These are phyloP conservation scores for Collybia sp. DNA, from an alignment of 768 basidiomycete genomes.

Conservation along the genomic window DNA sequence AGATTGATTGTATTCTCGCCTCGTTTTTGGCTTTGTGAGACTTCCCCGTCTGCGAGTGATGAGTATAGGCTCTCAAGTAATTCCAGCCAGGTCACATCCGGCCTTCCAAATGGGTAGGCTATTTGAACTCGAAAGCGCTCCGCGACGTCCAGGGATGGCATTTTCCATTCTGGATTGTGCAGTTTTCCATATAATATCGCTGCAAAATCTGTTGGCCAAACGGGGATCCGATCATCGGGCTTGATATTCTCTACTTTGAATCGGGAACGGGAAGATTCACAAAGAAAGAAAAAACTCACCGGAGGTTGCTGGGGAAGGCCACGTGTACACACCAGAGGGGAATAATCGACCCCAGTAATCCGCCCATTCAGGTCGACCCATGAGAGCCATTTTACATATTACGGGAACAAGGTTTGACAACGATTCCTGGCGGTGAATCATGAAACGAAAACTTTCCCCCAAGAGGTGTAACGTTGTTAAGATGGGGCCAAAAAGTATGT, in stretches of 20 bases:
- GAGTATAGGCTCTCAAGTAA: constrained; percentile 54
- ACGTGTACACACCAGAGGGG: constrained; percentile 53
- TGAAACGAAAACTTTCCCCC: constrained; percentile 63
- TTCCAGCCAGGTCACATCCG: constrained; percentile 49
- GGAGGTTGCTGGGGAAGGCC: constrained; percentile 47
- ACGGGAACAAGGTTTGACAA: constrained; percentile 56
- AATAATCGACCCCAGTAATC: constrained; percentile 90
- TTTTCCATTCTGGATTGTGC: constrained; percentile 66
- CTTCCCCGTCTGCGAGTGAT: constrained; percentile 50
- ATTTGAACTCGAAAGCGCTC: constrained; percentile 42
- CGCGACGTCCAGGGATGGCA: constrained; percentile 48
- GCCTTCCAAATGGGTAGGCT: constrained; percentile 57
- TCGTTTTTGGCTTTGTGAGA: constrained; percentile 51
- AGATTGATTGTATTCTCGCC: constrained; percentile 60
- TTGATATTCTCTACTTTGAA: constrained; percentile 32
- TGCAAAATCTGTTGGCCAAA: constrained; percentile 76
- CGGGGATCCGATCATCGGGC: constrained; percentile 67
- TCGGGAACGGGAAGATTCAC: not conserved
- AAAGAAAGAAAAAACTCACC: constrained; percentile 24
- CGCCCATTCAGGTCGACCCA: constrained; percentile 79
- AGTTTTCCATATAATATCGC: constrained; percentile 57
- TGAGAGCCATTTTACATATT: constrained; percentile 56
- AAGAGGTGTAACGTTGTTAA: constrained; percentile 78
- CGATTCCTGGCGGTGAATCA: constrained; percentile 48
- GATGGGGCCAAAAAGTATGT: constrained; percentile 48